A percentile compares a stretch with the other conserved stretches of the same genome.
Evolutionary conservation across 495 filamentous ascomycete genomes (phyloP).

Genomic region (Hypoxylon perforatum): DNA sequence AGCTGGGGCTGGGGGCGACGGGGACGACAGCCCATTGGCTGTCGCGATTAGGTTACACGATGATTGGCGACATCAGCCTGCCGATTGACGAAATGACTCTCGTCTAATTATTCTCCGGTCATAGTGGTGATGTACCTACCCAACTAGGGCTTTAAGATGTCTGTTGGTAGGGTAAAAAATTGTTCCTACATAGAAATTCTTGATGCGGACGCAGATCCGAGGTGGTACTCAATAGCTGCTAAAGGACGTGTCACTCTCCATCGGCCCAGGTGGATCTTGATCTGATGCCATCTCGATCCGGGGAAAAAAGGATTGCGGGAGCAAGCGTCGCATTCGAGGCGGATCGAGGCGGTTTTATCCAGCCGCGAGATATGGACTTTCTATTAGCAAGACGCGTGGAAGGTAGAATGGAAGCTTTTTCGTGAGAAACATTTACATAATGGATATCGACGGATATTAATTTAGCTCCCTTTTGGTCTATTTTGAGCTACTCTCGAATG

Average conservation of each 20-base stretch:
- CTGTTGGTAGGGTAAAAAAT: too few relatives aligned
- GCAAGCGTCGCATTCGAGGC: constrained; percentile 21
- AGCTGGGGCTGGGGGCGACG: constrained; percentile 25
- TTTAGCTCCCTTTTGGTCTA: too few relatives aligned
- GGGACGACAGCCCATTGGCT: constrained; percentile 12
- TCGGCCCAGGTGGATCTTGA: constrained; percentile 30
- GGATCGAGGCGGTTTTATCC: constrained; percentile 33
- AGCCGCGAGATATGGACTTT: constrained; percentile 16
- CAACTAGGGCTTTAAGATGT: too few relatives aligned
- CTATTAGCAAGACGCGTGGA: constrained; percentile 22
- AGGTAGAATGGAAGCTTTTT: constrained; percentile 7
- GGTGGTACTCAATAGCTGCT: too few relatives aligned
- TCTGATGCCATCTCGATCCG: constrained; percentile 2
- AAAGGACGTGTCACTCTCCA: too few relatives aligned
- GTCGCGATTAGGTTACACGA: constrained; percentile 26
- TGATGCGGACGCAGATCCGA: constrained; percentile 20
- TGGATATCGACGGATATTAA: too few relatives aligned
- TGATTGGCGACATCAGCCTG: constrained; percentile 42
- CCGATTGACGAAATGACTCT: constrained; percentile 43
- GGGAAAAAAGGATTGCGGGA: constrained; percentile 35
- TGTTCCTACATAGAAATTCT: not conserved
- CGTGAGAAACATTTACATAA: too few relatives aligned
- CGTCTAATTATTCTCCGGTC: constrained; percentile 24
- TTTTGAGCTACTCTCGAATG: too few relatives aligned
- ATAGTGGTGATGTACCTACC: not conserved